A percentile compares a stretch with the other conserved stretches of the same genome.
phyloP scores from a whole-genome alignment of 805 yeast species.

The Lipomyces mesembrius region DNA sequence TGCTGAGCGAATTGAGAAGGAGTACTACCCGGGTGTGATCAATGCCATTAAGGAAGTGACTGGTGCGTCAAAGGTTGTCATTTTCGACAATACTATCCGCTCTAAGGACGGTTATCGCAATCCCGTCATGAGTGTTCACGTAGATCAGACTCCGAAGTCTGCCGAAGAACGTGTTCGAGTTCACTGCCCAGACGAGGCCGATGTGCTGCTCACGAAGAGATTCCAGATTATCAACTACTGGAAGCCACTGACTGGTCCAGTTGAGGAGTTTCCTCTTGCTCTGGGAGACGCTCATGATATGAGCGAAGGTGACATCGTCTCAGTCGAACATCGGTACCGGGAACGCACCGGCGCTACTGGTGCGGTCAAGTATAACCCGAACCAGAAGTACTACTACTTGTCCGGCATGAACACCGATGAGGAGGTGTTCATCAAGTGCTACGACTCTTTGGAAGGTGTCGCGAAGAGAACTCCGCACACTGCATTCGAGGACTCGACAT shows the following conservation, averaged over 20 bases:
- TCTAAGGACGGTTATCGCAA: constrained; percentile 34
- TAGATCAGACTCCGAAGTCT: constrained; percentile 39
- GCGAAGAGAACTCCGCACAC: constrained; percentile 40
- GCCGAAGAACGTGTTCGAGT: constrained; percentile 36
- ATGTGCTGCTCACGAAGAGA: constrained; percentile 33
- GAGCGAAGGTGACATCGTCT: constrained; percentile 31
- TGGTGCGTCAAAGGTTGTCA: constrained; percentile 36
- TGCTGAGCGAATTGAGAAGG: constrained; percentile 32
- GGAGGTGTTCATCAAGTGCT: constrained; percentile 37
- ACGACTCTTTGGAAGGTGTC: constrained; percentile 35
- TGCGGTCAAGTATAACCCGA: constrained; percentile 33
- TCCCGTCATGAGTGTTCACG: constrained; percentile 38
- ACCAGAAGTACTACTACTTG: constrained; percentile 36
- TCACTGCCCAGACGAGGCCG: constrained; percentile 38
- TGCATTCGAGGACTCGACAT: constrained; percentile 39
- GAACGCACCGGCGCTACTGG: constrained; percentile 40
- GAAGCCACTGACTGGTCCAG: constrained; percentile 36
- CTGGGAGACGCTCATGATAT: constrained; percentile 37
- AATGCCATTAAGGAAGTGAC: constrained; percentile 35
- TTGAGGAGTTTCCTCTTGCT: constrained; percentile 38
- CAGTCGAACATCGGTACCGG: constrained; percentile 35
- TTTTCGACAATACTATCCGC: constrained; percentile 40
- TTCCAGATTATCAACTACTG: constrained; percentile 41
- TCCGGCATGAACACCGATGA: constrained; percentile 37
- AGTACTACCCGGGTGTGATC: constrained; percentile 38